Base-by-base conservation (phyloP, 176 grass and related monocot species). In the Canna indica region DNA sequence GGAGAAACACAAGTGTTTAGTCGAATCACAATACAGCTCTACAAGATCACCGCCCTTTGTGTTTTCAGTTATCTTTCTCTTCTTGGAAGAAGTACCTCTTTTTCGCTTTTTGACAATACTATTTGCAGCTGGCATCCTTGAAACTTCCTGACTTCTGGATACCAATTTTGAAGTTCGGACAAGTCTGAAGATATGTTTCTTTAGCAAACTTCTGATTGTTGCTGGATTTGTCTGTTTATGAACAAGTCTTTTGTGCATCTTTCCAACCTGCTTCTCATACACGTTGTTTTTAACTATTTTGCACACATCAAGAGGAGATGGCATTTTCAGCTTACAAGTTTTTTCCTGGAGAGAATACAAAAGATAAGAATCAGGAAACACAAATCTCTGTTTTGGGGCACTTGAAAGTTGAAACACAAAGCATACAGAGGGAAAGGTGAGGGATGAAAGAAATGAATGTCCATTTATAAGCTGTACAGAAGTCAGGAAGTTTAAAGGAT, bases 1-100 rank as follows among this genome's bases (percentile, higher is more conserved):
- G 46, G 77, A 92, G 81, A 97, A 87, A 28, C 71, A 90, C 76
- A 85, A 79, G 34, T 80, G 79, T 74, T 92, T 91, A 38, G 63
- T 57, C 76, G 76, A 47, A 64, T 81, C 71, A 27, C 24, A n/a
- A 26, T 34, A 76, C 80, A 10, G 41, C 61, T 73, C 80, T 75
- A 75, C 27, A 48, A 38, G 70, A 69, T 57, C 56, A 61, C 69
- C 76, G 68, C 28, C 69, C 75, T 75, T 48, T 50, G 17, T 44
- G n/a, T 16, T 70, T n/a, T 41, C 50, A 35, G 56, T 74, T 69
- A 48, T 38, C 29, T 33, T 75, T 68, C 10, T 42, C 35, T 78
- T 77, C 58, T 80, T 74, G 47, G 69, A 15, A 73, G 36, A 84
- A 64, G 66, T 76, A 35, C 48, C 47, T 85, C 72, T 81, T 66